Conservation (phyloP, 495 filamentous ascomycete species). For the Neurospora sp. region DNA sequence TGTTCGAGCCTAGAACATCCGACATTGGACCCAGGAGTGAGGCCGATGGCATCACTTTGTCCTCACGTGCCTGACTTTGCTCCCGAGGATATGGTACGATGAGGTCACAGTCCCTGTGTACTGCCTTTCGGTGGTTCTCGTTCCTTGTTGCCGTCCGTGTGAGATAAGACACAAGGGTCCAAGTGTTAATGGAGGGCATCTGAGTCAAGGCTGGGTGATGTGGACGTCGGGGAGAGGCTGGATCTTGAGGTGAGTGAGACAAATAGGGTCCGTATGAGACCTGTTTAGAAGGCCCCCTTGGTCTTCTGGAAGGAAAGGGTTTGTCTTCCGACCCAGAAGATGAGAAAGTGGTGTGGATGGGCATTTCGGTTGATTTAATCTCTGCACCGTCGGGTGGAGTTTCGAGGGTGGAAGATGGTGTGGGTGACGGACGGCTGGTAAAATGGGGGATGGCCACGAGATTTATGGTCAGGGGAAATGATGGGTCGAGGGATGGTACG, state of each 20-base stretch:
- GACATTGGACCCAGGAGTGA: neutral
- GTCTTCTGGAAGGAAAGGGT: neutral
- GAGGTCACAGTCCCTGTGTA: neutral
- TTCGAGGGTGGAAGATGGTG: neutral
- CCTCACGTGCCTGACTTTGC: neutral
- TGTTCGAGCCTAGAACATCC: neutral
- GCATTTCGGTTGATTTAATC: neutral
- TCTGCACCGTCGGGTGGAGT: neutral
- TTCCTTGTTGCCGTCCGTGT: neutral
- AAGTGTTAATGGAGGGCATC: neutral
- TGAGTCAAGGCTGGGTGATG: neutral
- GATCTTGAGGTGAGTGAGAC: neutral
- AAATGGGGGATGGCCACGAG: neutral
- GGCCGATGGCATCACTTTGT: neutral
- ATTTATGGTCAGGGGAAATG: neutral
- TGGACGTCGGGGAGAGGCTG: neutral
- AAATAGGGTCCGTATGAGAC: neutral
- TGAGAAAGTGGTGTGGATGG: neutral
- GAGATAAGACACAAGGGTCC: neutral
- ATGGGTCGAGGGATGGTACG: neutral
- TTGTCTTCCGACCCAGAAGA: neutral
- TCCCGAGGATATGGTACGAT: neutral
- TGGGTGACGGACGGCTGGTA: neutral
- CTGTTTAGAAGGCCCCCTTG: neutral
- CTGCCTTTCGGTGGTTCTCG: neutral